phyloP scores from a whole-genome alignment of 2,329 filamentous ascomycete genomes.

The Scytalidium sp. region DNA sequence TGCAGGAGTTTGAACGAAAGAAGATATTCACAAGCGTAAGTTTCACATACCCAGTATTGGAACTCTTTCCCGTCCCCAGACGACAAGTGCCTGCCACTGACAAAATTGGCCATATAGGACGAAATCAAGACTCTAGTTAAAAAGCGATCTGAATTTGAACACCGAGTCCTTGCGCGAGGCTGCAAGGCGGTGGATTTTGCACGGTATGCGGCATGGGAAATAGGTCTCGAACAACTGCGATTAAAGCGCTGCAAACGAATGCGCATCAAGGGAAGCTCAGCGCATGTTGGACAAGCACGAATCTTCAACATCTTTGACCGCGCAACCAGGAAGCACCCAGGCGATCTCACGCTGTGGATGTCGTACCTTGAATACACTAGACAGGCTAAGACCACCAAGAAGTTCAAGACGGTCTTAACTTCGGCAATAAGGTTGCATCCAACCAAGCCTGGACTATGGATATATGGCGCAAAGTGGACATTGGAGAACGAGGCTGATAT shows the following conservation, averaged over 20 bases:
- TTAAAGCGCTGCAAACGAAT: slow-evolving; percentile 80
- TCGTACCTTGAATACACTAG: slow-evolving; percentile 83
- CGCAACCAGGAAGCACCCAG: slow-evolving; percentile 79
- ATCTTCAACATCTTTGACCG: slow-evolving; percentile 90
- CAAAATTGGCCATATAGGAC: slow-evolving; percentile 54
- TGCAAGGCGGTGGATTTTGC: slow-evolving; percentile 76
- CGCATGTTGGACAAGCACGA: slow-evolving; percentile 72
- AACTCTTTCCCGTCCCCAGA: not conserved
- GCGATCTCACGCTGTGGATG: slow-evolving; percentile 79
- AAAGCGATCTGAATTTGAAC: slow-evolving; percentile 91
- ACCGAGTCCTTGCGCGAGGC: slow-evolving; percentile 80
- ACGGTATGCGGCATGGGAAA: slow-evolving; percentile 74
- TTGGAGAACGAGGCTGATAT: slow-evolving; percentile 83
- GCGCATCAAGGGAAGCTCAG: slow-evolving; percentile 64
- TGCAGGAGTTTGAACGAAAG: slow-evolving; percentile 89
- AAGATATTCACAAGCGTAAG: slow-evolving; percentile 79
- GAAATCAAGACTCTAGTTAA: slow-evolving; percentile 87
- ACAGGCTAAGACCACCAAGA: slow-evolving; percentile 62
- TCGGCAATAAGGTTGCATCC: slow-evolving; percentile 82
- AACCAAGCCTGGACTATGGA: slow-evolving; percentile 78
- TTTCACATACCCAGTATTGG: slow-evolving; percentile 3
- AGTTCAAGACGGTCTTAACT: slow-evolving; percentile 62
- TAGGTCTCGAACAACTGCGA: slow-evolving; percentile 70
- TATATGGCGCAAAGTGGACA: slow-evolving; percentile 74
- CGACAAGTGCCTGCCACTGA: no score